Evolutionary conservation across 495 filamentous ascomycete genomes (phyloP), one percentile per base, ranked within the genome.

Genomic region (Antarctomyces pellizariae): DNA sequence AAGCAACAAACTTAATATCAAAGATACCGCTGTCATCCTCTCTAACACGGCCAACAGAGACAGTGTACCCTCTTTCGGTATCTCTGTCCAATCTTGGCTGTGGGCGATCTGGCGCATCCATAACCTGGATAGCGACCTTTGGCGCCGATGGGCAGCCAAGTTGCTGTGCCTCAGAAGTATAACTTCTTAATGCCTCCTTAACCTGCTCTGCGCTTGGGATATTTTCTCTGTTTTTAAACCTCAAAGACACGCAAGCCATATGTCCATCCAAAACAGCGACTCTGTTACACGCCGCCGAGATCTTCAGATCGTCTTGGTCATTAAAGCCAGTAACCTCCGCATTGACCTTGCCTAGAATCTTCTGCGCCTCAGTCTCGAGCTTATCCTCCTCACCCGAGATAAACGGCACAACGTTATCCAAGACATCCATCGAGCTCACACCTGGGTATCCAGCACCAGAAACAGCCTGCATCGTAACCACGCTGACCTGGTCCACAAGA

Each of bases 331-430:
- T 75, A 10, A 58, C 57, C 9, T 68, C 66, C 16, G 43, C 41
- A 38, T 73, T 75, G 39, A 84, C 41, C 24, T 42, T 43, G 19
- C 78, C 76, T 7, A 84, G 60, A 36, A 89, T 89, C 62, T 89
- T 86, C 25, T 71, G 68, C 2, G 78, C 75, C 44, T 89, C 76
- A 25, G 68, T 71, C 52, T 79, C 70, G 8, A 89, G 62, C 55
- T 84, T 89, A 48, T 82, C 78, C 40, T 89, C 78, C 50, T 89
- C 77, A 25, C 77, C 77, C n/a, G 62, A 60, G 41, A 89, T 89
- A 45, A 59, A 83, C 2, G 78, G 78, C 28, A 89, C 74, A 2
- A 84, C 69, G 41, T 86, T 89, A 47, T 89, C 78, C 31, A 84
- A 41, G 10, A 70, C 62, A 25, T 70, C 64, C 57, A 67, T 58